Base-by-base conservation (phyloP, 176 grass and related monocot species). In the Avena sativa region DNA sequence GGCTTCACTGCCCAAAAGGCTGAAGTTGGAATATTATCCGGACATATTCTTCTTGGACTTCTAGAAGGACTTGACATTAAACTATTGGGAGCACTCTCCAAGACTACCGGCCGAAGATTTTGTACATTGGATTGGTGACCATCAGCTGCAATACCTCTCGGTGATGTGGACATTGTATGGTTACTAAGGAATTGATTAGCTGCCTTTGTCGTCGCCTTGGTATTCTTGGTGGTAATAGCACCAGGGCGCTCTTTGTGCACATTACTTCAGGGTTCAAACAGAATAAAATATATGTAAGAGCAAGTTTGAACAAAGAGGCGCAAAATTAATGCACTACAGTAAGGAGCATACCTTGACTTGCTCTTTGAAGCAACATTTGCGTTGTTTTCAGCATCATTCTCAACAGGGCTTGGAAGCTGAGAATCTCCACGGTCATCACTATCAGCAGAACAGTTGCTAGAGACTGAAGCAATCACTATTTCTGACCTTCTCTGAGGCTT, bases 51-150 rank as follows among this genome's bases (percentile, higher is more conserved):
- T 71, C 90, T 90, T 46, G 97, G 94, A 78, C 94, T 96, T 90
- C 94, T 94, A 14, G 97, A 92, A 87, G 97, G 94, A 71, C 94
- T 96, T 80, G 97, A 99, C 94, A 94, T 94, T 50, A 93, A 88
- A 86, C 97, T 99, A 78, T 99, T 95, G 47, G 97, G 97, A 69
- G 94, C 97, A 91, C 94, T 94, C 50, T 92, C 96, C 15, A 95
- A 78, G 81, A 91, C 83, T 57, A 84, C 91, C 9, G 92, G 86
- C 20, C 72, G 89, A 67, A 82, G n/a, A 78, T 79, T 93, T 82
- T 92, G 96, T 82, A 88, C 34, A 81, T 84, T 92, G 71, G 86
- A 61, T 86, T 93, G 91, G 81, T 82, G 89, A 90, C 59, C 91
- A 4, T 93, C 93, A 83, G 73, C 87, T 79, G 63, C 50, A 70